These are phyloP conservation scores for Aspergillus proliferans DNA, from an alignment of 2,329 filamentous ascomycete genomes.

Conservation along the genomic window DNA sequence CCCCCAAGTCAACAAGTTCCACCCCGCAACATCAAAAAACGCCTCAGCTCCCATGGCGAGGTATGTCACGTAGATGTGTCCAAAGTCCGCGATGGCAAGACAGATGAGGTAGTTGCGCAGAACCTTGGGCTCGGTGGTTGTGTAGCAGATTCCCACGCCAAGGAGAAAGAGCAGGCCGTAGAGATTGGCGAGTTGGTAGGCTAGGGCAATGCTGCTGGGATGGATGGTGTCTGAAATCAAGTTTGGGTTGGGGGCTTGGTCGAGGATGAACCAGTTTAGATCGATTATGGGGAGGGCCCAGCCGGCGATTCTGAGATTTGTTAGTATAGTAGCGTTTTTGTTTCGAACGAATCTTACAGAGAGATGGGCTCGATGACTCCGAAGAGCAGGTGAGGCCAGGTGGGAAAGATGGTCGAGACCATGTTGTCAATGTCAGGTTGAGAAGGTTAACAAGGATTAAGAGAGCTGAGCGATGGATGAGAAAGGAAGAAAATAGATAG, in stretches of 20 bases:
- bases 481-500: neutral
- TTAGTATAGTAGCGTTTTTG: slow-evolving; percentile 2
- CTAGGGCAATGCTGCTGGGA: slow-evolving; percentile 48
- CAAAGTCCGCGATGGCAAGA: slow-evolving; percentile 59
- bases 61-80: slow-evolving; percentile 60
- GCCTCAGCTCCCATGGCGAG: slow-evolving; percentile 52
- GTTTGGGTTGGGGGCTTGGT: slow-evolving; percentile 51
- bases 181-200: slow-evolving; percentile 63
- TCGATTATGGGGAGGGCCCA: slow-evolving; percentile 51
- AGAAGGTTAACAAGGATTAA: neutral
- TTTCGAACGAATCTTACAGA: slow-evolving; percentile 44
- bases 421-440: neutral
- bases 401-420: slow-evolving; percentile 49
- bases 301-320: slow-evolving; percentile 50
- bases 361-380: slow-evolving; percentile 64
- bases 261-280: slow-evolving; percentile 57
- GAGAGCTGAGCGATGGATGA: neutral
- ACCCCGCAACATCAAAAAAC: slow-evolving; percentile 49
- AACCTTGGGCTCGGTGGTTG: slow-evolving; percentile 59
- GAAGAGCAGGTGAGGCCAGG: slow-evolving; percentile 60
- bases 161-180: slow-evolving; percentile 62
- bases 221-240: slow-evolving; percentile 21
- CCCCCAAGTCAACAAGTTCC: slow-evolving; percentile 68
- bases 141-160: slow-evolving; percentile 58
- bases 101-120: slow-evolving; percentile 62